These are phyloP conservation scores for Phytophthora pluvialis DNA, from an alignment of 352 stramenopile genomes.

Conservation along the genomic window DNA sequence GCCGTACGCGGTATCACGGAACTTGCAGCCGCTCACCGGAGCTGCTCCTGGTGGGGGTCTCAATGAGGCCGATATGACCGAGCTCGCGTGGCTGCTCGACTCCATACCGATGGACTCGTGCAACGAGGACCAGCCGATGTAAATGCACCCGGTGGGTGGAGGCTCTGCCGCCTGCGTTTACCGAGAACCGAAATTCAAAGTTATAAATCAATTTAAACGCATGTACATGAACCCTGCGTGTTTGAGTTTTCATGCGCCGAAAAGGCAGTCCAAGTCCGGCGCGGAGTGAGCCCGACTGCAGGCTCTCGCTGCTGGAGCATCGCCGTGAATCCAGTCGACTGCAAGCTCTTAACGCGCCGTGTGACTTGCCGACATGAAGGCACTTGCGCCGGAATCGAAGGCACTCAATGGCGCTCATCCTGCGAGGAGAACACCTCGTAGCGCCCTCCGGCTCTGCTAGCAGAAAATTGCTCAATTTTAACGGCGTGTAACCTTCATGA, in stretches of 20 bases:
- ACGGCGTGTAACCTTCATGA: conserved; percentile 6
- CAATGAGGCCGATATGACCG: conserved; percentile 37
- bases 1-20: conserved; percentile 34
- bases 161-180: background rate
- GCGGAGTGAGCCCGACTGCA: no score
- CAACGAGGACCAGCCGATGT: conserved; percentile 29
- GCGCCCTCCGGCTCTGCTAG: conserved; percentile 6
- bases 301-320: no score
- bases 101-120: conserved; percentile 32
- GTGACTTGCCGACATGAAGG: background rate
- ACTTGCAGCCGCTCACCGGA: conserved; percentile 18
- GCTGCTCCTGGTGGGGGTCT: conserved; percentile 6
- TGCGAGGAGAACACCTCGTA: conserved; percentile 3
- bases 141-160: background rate
- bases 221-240: background rate
- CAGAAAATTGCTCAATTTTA: conserved; percentile 5
- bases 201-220: conserved; percentile 17
- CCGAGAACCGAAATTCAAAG: conserved; percentile 14
- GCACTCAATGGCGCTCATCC: background rate
- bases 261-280: no score
- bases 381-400: background rate
- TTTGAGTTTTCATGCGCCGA: background rate
- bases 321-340: conserved; percentile 10
- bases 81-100: conserved; percentile 41
- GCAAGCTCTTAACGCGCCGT: background rate